These are phyloP conservation scores for Leccinum insolens DNA, from an alignment of 1,284 basidiomycete species.

Conservation along the genomic window DNA sequence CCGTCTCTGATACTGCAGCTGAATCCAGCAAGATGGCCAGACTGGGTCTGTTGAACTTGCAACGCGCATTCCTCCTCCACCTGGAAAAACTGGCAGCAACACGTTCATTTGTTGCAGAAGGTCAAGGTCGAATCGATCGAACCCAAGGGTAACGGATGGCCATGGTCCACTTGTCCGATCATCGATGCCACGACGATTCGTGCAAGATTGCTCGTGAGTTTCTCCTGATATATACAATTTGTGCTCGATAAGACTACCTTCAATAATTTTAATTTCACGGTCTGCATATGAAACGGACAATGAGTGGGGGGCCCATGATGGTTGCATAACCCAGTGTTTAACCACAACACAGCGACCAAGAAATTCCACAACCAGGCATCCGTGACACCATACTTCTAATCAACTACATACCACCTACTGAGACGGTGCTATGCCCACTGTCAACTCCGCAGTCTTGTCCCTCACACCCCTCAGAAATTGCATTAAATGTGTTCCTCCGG, in stretches of 20 bases:
- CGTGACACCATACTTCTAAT: background rate
- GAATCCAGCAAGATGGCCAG: constrained; percentile 66
- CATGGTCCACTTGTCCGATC: constrained; percentile 66
- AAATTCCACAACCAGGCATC: too few relatives aligned
- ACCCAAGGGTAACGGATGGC: constrained; percentile 59
- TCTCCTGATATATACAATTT: background rate
- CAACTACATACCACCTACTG: background rate
- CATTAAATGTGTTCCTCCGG: constrained; percentile 80
- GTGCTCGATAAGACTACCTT: constrained; percentile 8
- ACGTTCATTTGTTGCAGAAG: constrained; percentile 63
- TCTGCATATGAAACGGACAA: too few relatives aligned
- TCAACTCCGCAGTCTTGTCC: constrained; percentile 30
- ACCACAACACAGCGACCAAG: background rate
- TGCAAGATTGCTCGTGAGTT: constrained; percentile 71
- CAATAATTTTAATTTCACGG: constrained; percentile 33
- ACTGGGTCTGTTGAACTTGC: constrained; percentile 73
- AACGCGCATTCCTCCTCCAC: constrained; percentile 73
- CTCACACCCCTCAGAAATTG: constrained; percentile 27
- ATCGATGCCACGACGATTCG: constrained; percentile 52
- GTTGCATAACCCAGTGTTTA: background rate
- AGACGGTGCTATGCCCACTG: constrained; percentile 1
- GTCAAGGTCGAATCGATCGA: constrained; percentile 72
- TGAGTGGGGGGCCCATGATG: too few relatives aligned
- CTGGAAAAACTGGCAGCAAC: constrained; percentile 42
- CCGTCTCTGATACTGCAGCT: constrained; percentile 8